These are phyloP conservation scores for Limonium bicolor DNA, from an alignment of 148 eudicot genomes.

Conservation along the genomic window DNA sequence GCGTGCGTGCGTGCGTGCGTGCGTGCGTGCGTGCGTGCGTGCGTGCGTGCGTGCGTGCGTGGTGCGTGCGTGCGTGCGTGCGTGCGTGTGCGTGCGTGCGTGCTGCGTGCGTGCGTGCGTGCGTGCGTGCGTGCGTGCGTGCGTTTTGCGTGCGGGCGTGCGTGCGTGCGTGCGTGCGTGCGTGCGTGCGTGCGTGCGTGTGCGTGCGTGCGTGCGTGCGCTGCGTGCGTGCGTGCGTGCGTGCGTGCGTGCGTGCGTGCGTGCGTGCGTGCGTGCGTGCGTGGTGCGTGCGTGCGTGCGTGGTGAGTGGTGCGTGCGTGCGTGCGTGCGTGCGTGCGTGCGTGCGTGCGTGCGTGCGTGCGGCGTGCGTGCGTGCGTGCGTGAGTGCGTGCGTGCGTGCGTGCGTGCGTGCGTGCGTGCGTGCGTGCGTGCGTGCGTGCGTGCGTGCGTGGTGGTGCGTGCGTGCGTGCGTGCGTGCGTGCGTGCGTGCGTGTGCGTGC, in stretches of 20 bases:
- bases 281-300: neutral
- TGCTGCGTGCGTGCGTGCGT: neutral
- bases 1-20: neutral
- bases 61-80: neutral
- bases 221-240: neutral
- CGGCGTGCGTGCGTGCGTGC: neutral
- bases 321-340: neutral
- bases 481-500: neutral
- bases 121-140: too few species aligned
- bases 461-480: neutral
- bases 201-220: neutral
- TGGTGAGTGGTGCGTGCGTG: neutral
- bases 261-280: neutral
- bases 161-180: neutral
- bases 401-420: neutral
- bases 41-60: neutral
- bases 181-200: neutral
- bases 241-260: neutral
- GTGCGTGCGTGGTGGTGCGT: neutral
- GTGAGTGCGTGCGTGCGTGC: neutral
- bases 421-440: neutral
- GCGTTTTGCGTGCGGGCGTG: neutral
- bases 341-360: neutral
- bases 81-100: neutral
- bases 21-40: too few species aligned